Conservation (phyloP, 164 flowering plant species). For the Aristolochia contorta region DNA sequence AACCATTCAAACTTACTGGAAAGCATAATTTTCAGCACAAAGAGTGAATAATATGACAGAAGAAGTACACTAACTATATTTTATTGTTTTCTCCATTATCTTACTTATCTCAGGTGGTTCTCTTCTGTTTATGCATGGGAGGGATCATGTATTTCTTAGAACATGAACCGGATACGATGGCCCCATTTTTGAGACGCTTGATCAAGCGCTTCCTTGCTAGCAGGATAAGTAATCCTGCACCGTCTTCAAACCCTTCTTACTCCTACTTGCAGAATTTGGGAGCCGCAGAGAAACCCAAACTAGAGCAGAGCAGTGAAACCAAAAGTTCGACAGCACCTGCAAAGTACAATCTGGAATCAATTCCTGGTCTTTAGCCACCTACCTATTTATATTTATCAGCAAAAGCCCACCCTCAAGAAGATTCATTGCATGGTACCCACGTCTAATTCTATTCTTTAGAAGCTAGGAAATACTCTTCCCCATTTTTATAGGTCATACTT, state of each 20-base stretch:
- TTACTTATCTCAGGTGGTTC: slow-evolving; percentile 57
- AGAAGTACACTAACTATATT: not conserved
- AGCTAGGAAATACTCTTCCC: no score
- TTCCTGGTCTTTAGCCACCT: slow-evolving; percentile 60
- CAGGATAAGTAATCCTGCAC: slow-evolving; percentile 72
- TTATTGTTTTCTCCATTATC: not conserved
- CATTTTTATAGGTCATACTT: no score
- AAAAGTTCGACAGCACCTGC: slow-evolving; percentile 33
- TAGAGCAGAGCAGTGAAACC: slow-evolving; percentile 25
- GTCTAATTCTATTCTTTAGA: no score
- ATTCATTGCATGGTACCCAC: no score
- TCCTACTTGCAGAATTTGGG: slow-evolving; percentile 54
- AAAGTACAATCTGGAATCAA: slow-evolving; percentile 85
- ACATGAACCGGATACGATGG: slow-evolving; percentile 95
- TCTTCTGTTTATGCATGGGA: slow-evolving; percentile 89
- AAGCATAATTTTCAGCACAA: no score
- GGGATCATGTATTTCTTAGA: slow-evolving; percentile 93
- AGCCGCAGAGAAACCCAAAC: slow-evolving; percentile 42
- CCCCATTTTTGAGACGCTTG: slow-evolving; percentile 80
- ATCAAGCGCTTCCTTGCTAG: slow-evolving; percentile 94
- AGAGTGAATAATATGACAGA: not conserved
- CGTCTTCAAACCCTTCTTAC: slow-evolving; percentile 48
- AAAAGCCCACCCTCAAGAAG: no score
- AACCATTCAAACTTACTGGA: not conserved
- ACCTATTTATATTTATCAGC: no score